Evolutionary conservation across 768 basidiomycete species (phyloP).

Genomic region (Leccinum disarticulatum): DNA sequence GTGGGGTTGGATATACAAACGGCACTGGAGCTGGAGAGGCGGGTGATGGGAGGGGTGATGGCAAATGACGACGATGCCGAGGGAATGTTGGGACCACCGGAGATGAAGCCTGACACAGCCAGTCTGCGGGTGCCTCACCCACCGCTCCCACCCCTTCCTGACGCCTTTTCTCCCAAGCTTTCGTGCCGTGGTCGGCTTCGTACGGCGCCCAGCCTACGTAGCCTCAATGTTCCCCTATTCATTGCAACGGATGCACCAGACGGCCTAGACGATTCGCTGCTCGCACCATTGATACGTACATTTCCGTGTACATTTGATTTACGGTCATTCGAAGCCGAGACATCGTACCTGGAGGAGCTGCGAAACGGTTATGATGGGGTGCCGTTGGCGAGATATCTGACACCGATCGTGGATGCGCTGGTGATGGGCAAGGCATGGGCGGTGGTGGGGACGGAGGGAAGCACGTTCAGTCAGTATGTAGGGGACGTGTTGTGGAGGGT

Average conservation of each 20-base stretch:
- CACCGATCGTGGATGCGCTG: constrained; percentile 71
- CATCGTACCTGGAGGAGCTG: constrained; percentile 35
- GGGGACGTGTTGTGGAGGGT: constrained; percentile 65
- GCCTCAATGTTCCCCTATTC: constrained; percentile 60
- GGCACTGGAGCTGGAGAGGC: constrained; percentile 31
- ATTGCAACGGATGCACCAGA: constrained; percentile 59
- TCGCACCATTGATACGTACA: constrained; percentile 45
- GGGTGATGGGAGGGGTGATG: not conserved
- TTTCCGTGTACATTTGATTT: constrained; percentile 69
- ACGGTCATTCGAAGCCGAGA: constrained; percentile 43
- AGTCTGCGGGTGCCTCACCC: constrained; percentile 30
- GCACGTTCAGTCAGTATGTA: constrained; percentile 74
- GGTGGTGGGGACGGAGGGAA: constrained; percentile 69
- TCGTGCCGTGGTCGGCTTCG: constrained; percentile 44
- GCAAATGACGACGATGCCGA: not conserved
- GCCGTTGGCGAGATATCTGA: constrained; percentile 44
- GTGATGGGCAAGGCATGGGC: constrained; percentile 57
- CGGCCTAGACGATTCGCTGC: constrained; percentile 40
- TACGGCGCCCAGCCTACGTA: constrained; percentile 28
- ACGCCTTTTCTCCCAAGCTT: constrained; percentile 8
- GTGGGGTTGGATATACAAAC: constrained; percentile 43
- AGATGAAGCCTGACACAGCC: constrained; percentile 18
- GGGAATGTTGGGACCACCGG: constrained; percentile 12
- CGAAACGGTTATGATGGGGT: constrained; percentile 51
- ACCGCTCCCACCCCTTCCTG: constrained; percentile 26